Evolutionary conservation across 805 yeast species (phyloP).

Genomic region (Dipodascopsis uninucleata): DNA sequence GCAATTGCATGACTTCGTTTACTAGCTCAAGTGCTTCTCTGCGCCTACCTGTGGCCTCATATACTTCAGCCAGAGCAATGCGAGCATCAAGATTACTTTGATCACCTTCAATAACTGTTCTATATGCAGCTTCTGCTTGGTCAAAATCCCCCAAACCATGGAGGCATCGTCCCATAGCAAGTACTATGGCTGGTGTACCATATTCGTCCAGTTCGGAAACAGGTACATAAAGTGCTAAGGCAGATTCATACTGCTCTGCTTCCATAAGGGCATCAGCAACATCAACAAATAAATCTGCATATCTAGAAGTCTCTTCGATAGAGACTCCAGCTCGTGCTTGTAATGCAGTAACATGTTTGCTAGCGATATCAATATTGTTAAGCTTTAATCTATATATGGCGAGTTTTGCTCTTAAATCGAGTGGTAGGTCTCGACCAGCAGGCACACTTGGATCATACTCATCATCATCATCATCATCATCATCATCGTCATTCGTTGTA

Average conservation of each 20-base stretch:
- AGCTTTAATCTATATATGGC: conserved; percentile 69
- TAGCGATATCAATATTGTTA: conserved; percentile 65
- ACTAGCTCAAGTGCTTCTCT: conserved; percentile 36
- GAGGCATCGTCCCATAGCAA: conserved; percentile 71
- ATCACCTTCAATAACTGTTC: conserved; percentile 45
- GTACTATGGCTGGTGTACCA: conserved; percentile 39
- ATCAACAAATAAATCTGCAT: conserved; percentile 67
- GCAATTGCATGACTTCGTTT: conserved; percentile 30
- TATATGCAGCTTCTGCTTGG: conserved; percentile 60
- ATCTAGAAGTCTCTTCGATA: conserved; percentile 53
- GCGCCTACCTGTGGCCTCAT: conserved; percentile 43
- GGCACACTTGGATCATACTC: conserved; percentile 15
- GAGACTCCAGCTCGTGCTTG: conserved; percentile 39
- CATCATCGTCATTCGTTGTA: conserved; percentile 74
- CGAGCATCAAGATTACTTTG: conserved; percentile 62
- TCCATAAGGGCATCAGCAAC: conserved; percentile 74
- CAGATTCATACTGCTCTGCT: conserved; percentile 68
- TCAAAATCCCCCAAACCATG: conserved; percentile 66
- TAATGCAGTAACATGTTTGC: conserved; percentile 51
- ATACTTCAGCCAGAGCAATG: conserved; percentile 76
- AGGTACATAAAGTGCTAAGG: conserved; percentile 60
- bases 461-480: conserved; percentile 62
- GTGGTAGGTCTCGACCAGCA: conserved; percentile 54
- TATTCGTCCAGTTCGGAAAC: conserved; percentile 53
- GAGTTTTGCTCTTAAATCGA: conserved; percentile 80